Conservation (phyloP, 1,139 yeast species). For the Debaryomyces psychrophilus region DNA sequence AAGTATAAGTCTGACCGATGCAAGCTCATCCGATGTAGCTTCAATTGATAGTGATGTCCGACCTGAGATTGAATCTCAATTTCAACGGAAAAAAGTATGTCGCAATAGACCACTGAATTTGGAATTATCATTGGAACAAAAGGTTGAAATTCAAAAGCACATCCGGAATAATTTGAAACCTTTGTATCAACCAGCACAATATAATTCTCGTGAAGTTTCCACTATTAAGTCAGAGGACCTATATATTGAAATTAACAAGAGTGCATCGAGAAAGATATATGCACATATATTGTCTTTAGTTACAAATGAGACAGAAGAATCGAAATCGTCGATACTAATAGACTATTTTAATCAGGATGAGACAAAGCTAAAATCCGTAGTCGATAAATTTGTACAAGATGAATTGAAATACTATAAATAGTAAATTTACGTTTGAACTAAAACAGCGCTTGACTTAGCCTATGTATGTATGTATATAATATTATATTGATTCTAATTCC, state of each 20-base stretch:
- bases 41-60: conserved; percentile 15
- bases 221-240: conserved; percentile 33
- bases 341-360: conserved; percentile 23
- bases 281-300: conserved; percentile 23
- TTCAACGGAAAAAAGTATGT: conserved; percentile 3
- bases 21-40: conserved; percentile 14
- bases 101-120: not conserved
- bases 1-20: not conserved
- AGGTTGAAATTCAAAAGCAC: conserved; percentile 52
- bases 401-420: conserved; percentile 17
- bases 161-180: conserved; percentile 56
- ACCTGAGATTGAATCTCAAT: conserved; percentile 16
- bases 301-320: conserved; percentile 13
- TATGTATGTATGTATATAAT: not conserved
- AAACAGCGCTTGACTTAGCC: not conserved
- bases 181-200: conserved; percentile 37
- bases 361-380: conserved; percentile 23
- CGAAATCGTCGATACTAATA: conserved; percentile 17
- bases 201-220: not conserved
- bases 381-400: conserved; percentile 26
- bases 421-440: not conserved
- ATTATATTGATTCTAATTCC: not conserved
- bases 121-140: conserved; percentile 46
- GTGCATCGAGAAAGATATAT: conserved; percentile 51
- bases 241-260: conserved; percentile 40